Evolutionary conservation across 1,284 basidiomycete species (phyloP), one percentile per base, ranked within the genome.

Genomic region (Blastosporella zonata): DNA sequence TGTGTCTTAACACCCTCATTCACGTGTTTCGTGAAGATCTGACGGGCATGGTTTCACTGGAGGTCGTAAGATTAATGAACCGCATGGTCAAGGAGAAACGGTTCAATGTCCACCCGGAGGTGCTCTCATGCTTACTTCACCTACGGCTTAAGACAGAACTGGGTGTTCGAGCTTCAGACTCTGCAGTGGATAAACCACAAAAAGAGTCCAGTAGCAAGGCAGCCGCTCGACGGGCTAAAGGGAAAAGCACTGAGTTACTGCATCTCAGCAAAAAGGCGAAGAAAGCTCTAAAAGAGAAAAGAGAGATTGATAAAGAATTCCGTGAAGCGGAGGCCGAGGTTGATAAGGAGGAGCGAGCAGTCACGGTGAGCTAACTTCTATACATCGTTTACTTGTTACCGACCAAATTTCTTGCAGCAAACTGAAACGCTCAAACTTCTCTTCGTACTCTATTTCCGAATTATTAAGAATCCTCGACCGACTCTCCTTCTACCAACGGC

Each of bases 361-460:
- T 77, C 47, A 88, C 83, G 57, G 93, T 94, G 62, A 69, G 87
- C 75, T 39, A 43, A 38, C 46, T 35, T 34, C 33, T 38, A 29
- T n/a, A 13, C 40, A 12, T 7, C n/a, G 6, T 20, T 5, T 20
- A 13, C 6, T 20, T 22, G 7, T 21, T 34, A n/a, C 9, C 17
- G 5, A 34, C n/a, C 6, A 34, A 15, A 6, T 18, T 17, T 15
- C 38, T 28, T 53, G 54, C 50, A 96, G 89, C 93, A 96, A 77
- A 99, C 95, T 10, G 97, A 99, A 72, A 97, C 97, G 43, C 78
- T 99, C 56, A 99, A 99, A 71, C 84, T 99, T 53, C 78, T 99
- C 37, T 99, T 99, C 67, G 94, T 96, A 21, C 79, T 99, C 41
- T 99, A 99, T 71, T 99, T 99, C 70, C 87, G 90, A 55, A 90